phyloP scores from a whole-genome alignment of 2,329 filamentous ascomycete genomes.

The Clarireedia monteithiana region DNA sequence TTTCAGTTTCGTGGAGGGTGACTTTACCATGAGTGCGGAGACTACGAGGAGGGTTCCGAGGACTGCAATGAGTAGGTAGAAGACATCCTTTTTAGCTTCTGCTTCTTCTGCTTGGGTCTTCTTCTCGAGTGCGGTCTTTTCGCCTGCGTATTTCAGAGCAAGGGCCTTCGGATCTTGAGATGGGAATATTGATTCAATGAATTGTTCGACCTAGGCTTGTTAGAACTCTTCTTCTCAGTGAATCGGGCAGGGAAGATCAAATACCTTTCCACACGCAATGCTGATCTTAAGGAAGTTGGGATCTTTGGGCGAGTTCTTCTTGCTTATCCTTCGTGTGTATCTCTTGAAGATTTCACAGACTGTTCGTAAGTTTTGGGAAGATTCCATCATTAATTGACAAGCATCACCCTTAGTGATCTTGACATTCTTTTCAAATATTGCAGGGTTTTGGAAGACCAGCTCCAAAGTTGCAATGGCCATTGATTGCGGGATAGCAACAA shows the following conservation, averaged over 20 bases:
- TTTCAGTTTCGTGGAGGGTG: too few species aligned
- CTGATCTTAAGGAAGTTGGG: constrained; percentile 91
- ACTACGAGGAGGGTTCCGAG: constrained; percentile 63
- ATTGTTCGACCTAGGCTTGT: constrained; percentile 59
- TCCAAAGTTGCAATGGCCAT: constrained; percentile 98
- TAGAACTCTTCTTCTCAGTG: constrained; percentile 30
- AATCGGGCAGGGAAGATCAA: constrained; percentile 15
- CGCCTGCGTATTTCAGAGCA: constrained; percentile 28
- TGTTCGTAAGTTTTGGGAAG: constrained; percentile 78
- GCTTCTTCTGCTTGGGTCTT: constrained; percentile 42
- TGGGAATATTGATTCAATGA: constrained; percentile 90
- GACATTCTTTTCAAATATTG: constrained; percentile 77
- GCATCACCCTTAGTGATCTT: constrained; percentile 97
- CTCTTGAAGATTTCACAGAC: constrained; percentile 75
- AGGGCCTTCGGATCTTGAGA: constrained; percentile 63
- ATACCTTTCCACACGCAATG: constrained; percentile 77
- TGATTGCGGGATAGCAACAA: constrained; percentile 89
- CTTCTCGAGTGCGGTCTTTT: constrained; percentile 30
- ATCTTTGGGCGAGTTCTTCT: constrained; percentile 90
- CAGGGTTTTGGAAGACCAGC: constrained; percentile 83
- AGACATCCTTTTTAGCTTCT: constrained; percentile 48
- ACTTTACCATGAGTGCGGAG: constrained; percentile 68
- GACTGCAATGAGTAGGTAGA: constrained; percentile 60
- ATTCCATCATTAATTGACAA: constrained; percentile 84
- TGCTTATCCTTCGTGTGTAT: constrained; percentile 74